Base-by-base conservation (phyloP, 2,329 filamentous ascomycete genomes). In the Alternaria arborescens region DNA sequence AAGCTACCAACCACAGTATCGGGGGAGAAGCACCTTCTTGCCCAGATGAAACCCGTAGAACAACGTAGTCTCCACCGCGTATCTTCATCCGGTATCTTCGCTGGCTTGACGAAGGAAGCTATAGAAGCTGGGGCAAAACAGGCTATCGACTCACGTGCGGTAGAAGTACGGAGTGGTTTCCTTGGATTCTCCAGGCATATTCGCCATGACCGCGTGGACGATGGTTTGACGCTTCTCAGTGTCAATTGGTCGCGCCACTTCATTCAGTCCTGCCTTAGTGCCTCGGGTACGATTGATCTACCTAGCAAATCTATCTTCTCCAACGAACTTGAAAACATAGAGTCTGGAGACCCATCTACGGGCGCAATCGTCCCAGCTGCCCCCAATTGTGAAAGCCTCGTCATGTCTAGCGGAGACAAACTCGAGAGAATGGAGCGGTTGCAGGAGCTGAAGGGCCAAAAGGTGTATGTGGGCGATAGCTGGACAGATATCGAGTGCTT, bases 231-330 rank as follows among this genome's bases (percentile, higher is more conserved):
- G 26, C 77, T 84, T 18, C 48, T 83, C 6, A 83, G 81, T 53
- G 82, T 83, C 3, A 84, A 84, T 57, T 84, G 82, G 82, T 82
- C 81, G 59, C 71, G 71, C 18, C 68, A 67, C 1, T 82, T 82
- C 57, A 83, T 84, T 51, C 62, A 68, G 1, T 60, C 62, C 2
- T 76, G 72, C 46, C 60, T 78, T 6, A 41, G 46, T 11, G 55
- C 70, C 16, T 55, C 65, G 6, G 38, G 32, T 3, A 36, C 38
- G 10, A 5, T 20, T 8, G 8, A 38, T 38, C 14, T 59, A 28
- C 42, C 56, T 11, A 60, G 42, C 5, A 14, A 40, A 3, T 22
- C 53, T 3, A 61, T 72, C 42, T 47, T 65, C 20, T 64, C 72
- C 11, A 74, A 74, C 34, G 72, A 74, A 26, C 56, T 74, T 3